Evolutionary conservation across 2,329 filamentous ascomycete genomes (phyloP).

Genomic region (Blumeria hordei): DNA sequence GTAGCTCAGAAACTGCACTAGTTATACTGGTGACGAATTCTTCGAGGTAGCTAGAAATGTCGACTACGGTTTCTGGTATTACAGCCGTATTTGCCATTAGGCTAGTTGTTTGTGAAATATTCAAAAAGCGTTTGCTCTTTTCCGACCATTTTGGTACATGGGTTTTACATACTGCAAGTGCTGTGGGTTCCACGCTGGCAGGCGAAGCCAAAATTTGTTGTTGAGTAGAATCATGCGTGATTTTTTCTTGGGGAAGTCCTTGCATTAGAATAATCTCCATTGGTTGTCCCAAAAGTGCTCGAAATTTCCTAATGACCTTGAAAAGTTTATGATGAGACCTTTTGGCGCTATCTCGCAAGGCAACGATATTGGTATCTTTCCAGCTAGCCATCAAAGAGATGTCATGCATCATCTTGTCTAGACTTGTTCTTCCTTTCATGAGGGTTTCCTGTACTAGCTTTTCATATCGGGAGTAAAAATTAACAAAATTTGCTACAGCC

Average conservation of each 20-base stretch:
- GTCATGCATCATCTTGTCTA: conserved; percentile 88
- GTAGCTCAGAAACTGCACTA: conserved; percentile 45
- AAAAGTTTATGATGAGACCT: conserved; percentile 84
- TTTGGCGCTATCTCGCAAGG: conserved; percentile 67
- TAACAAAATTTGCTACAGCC: conserved; percentile 52
- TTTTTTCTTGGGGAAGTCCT: conserved; percentile 26
- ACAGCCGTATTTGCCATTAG: conserved; percentile 45
- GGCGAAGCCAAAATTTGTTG: not conserved
- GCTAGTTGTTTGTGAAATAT: conserved; percentile 42
- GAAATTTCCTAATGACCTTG: conserved; percentile 75
- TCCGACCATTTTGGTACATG: conserved; percentile 18
- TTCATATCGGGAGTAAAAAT: conserved; percentile 50
- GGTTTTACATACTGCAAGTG: conserved; percentile 9
- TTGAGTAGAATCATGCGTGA: not conserved
- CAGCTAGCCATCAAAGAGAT: conserved; percentile 85
- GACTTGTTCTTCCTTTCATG: conserved; percentile 36
- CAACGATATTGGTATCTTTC: conserved; percentile 92
- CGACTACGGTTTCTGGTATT: conserved; percentile 25
- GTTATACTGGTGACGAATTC: conserved; percentile 46
- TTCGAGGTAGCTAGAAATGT: conserved; percentile 35
- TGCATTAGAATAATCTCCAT: conserved; percentile 38
- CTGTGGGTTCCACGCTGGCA: conserved; percentile 9
- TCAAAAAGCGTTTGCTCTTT: conserved; percentile 41
- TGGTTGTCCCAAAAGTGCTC: conserved; percentile 51
- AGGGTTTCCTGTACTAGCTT: conserved; percentile 39